These are phyloP conservation scores for Lentinula lateritia DNA, from an alignment of 768 basidiomycete genomes.

Conservation along the genomic window DNA sequence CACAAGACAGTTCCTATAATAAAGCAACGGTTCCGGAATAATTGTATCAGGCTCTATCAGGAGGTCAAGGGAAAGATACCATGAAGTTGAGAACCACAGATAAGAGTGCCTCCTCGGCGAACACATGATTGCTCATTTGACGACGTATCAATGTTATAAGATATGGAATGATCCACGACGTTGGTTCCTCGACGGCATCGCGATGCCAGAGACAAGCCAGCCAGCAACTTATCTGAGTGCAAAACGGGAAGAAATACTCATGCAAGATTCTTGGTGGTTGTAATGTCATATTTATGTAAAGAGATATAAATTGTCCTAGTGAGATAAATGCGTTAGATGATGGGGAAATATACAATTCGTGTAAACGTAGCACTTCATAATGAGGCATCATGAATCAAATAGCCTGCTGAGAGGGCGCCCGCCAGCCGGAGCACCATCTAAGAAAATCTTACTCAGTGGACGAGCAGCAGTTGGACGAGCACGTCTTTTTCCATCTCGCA, in stretches of 20 bases:
- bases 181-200: background rate
- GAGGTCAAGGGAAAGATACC: background rate
- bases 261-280: too few relatives aligned
- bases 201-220: too few relatives aligned
- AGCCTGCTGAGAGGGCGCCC: slow-evolving; percentile 26
- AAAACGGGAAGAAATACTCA: background rate
- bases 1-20: background rate
- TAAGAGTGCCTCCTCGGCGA: too few relatives aligned
- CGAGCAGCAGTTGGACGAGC: slow-evolving; percentile 36
- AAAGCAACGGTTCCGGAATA: background rate
- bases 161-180: background rate
- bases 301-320: background rate
- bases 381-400: slow-evolving; percentile 18
- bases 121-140: too few relatives aligned
- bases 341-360: background rate
- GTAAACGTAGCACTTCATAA: background rate
- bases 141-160: too few relatives aligned
- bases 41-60: background rate
- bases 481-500: slow-evolving; percentile 61
- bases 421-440: slow-evolving; percentile 50
- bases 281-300: too few relatives aligned
- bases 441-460: slow-evolving; percentile 75
- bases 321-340: background rate
- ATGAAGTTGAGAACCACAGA: too few relatives aligned
- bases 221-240: too few relatives aligned